Evolutionary conservation across 1,284 basidiomycete genomes (phyloP).

Genomic region (Psilocybe mexicana): DNA sequence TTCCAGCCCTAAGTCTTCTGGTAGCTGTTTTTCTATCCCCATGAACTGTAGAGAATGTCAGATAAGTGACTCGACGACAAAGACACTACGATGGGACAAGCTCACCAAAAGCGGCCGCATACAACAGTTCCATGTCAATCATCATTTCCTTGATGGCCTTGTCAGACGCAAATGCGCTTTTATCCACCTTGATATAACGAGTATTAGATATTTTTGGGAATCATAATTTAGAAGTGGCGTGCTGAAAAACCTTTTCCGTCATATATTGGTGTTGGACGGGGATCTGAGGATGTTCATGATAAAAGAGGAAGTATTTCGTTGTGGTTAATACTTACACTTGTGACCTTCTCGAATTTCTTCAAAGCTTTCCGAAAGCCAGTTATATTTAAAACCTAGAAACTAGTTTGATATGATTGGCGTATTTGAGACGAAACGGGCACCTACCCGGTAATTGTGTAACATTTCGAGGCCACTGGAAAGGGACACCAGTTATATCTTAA

Average conservation of each 20-base stretch:
- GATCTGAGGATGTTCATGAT: constrained; percentile 38
- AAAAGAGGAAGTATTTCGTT: neutral
- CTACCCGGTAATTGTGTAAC: constrained; percentile 84
- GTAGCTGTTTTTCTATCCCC: constrained; percentile 85
- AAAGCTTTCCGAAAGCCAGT: constrained; percentile 90
- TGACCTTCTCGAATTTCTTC: constrained; percentile 93
- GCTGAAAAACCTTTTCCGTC: constrained; percentile 59
- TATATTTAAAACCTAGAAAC: constrained; percentile 76
- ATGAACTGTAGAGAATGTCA: constrained; percentile 49
- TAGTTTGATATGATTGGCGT: neutral
- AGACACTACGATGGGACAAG: constrained; percentile 7
- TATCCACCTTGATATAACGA: constrained; percentile 51
- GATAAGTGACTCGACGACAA: neutral
- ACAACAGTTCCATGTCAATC: constrained; percentile 73
- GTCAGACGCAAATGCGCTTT: constrained; percentile 61
- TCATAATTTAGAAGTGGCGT: too few species aligned
- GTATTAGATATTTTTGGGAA: too few species aligned
- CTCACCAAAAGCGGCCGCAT: constrained; percentile 75
- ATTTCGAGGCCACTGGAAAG: constrained; percentile 65
- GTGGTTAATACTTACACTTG: constrained; percentile 47
- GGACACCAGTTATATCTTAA: neutral
- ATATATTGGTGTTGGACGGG: constrained; percentile 72
- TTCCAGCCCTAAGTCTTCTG: constrained; percentile 62
- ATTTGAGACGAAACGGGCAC: constrained; percentile 26
- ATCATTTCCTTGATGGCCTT: constrained; percentile 67